Evolutionary conservation across 768 basidiomycete species (phyloP).

Genomic region (Guyanaporus albipodus): DNA sequence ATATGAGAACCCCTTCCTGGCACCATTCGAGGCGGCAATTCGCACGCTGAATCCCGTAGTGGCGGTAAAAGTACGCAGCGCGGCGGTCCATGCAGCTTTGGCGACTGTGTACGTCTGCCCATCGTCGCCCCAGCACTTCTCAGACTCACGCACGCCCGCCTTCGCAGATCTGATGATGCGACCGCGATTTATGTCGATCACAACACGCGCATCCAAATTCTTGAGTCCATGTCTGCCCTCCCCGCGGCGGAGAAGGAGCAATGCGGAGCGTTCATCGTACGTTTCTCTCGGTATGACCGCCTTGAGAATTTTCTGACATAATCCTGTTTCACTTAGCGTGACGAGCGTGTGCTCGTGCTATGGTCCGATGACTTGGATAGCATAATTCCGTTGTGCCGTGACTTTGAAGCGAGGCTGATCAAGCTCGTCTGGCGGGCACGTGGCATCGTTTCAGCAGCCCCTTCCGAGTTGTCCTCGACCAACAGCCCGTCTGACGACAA

Average conservation of each 20-base stretch:
- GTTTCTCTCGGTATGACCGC: constrained; percentile 20
- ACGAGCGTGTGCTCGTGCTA: constrained; percentile 76
- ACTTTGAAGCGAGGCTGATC: constrained; percentile 77
- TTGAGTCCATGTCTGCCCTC: constrained; percentile 64
- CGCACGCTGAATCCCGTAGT: constrained; percentile 76
- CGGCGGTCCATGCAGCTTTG: constrained; percentile 77
- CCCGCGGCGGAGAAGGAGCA: constrained; percentile 86
- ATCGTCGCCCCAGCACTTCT: background rate
- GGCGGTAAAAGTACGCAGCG: constrained; percentile 75
- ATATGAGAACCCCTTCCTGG: constrained; percentile 77
- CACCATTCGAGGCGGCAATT: constrained; percentile 79
- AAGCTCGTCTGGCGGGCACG: constrained; percentile 71
- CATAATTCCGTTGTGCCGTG: constrained; percentile 68
- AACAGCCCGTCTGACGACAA: constrained; percentile 51
- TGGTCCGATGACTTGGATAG: constrained; percentile 83
- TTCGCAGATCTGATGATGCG: constrained; percentile 53
- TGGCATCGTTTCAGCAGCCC: constrained; percentile 29
- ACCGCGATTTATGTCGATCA: constrained; percentile 64
- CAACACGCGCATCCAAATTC: constrained; percentile 83
- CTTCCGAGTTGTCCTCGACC: constrained; percentile 41
- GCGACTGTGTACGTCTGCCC: constrained; percentile 52
- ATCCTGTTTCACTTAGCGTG: constrained; percentile 46
- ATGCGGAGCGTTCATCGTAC: constrained; percentile 81
- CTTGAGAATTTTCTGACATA: background rate
- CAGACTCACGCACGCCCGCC: constrained; percentile 1